Evolutionary conservation across 2,329 filamentous ascomycete species (phyloP), one percentile per base, ranked within the genome.

Genomic region (Exophiala sp.): DNA sequence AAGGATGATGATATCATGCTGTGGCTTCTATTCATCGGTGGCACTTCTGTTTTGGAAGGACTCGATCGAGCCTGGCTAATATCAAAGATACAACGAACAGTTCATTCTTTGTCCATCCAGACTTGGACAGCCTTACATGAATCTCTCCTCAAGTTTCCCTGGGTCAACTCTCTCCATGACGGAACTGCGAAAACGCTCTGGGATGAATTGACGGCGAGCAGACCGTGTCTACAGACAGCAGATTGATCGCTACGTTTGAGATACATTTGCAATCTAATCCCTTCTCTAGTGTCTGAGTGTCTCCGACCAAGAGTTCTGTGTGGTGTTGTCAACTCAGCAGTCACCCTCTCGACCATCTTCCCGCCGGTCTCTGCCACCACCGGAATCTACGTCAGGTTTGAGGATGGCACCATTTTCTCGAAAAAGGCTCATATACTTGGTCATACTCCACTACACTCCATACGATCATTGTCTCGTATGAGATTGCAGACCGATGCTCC

Each of bases 21-120:
- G 3, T 42, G 39, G 39, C 18, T 42, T 42, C 39, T 42, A 13
- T 42, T 42, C 21, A 42, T 42, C 22, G 39, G 39, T 11, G 19
- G 39, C n/a, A 24, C 27, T 16, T 42, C 39, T 5, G 39, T 42
- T 8, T 24, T 42, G 8, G 39, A 5, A 27, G 21, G 16, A 2
- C 39, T 13, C n/a, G 39, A 42, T 24, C 6, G 3, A 13, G 21
- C 18, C 2, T 42, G 39, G 39, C 18, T 42, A 14, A 16, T 13
- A 5, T 4, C 23, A 24, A 42, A 24, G 22, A 42, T 42, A 11
- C 21, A 14, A 6, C 39, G 27, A 5, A 24, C 39, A 42, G 18
- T 24, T 27, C 39, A 5, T 7, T 42, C 21, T 13, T 24, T 42
- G 8, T 10, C 14, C 5, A n/a, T 42, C 8, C 16, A 11, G n/a